phyloP scores from a whole-genome alignment of 352 stramenopile genomes.

The Plasmopara halstedii region DNA sequence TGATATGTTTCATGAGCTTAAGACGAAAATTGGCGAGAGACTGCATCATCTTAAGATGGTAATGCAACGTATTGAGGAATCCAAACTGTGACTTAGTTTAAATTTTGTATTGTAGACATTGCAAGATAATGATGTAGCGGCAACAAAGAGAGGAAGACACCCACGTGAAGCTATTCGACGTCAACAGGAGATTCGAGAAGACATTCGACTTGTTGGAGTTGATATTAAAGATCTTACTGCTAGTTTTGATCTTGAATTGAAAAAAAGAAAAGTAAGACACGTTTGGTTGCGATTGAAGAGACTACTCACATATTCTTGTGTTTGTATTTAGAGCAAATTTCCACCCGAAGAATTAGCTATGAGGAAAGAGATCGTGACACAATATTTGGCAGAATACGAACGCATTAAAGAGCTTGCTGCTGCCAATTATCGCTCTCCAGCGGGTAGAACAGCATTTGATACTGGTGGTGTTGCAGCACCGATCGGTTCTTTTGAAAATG shows the following conservation, averaged over 20 bases:
- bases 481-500: conserved; percentile 61
- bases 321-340: conserved; percentile 57
- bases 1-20: conserved; percentile 77
- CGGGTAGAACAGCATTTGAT: conserved; percentile 36
- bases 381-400: conserved; percentile 73
- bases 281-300: background rate
- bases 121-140: conserved; percentile 55
- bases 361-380: conserved; percentile 68
- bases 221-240: conserved; percentile 69
- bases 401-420: conserved; percentile 71
- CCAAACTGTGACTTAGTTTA: background rate
- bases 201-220: conserved; percentile 61
- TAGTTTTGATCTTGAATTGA: conserved; percentile 62
- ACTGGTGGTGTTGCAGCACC: conserved; percentile 31
- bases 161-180: conserved; percentile 69
- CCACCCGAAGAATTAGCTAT: conserved; percentile 64
- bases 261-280: conserved; percentile 58
- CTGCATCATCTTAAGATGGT: conserved; percentile 75
- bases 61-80: background rate
- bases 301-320: conserved; percentile 1
- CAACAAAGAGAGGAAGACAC: conserved; percentile 61
- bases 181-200: conserved; percentile 75
- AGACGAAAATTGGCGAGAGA: conserved; percentile 67
- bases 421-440: conserved; percentile 46
- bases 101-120: conserved; percentile 31